These are phyloP conservation scores for Macrotyloma uniflorum DNA, from an alignment of 306 rosid species.

Conservation along the genomic window DNA sequence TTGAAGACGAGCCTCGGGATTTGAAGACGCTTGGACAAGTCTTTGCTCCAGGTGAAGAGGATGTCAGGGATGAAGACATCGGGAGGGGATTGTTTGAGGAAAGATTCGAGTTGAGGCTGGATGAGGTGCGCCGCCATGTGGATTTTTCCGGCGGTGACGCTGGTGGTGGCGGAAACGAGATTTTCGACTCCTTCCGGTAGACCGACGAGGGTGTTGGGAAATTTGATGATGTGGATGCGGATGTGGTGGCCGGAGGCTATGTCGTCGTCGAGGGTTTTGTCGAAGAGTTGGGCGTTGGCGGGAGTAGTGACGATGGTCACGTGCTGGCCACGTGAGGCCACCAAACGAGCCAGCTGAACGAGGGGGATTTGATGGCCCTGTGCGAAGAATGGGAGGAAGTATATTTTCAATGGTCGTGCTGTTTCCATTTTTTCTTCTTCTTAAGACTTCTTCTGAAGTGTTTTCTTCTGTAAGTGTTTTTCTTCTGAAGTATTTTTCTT, in stretches of 20 bases:
- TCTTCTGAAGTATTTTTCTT: too few species aligned
- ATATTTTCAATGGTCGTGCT: conserved; percentile 11
- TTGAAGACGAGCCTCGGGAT: conserved; percentile 44
- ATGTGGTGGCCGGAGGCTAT: not conserved
- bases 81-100: conserved; percentile 16
- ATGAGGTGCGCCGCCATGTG: conserved; percentile 29
- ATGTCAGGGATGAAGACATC: conserved; percentile 38
- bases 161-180: conserved; percentile 9
- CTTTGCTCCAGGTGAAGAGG: conserved; percentile 40
- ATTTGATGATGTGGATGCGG: not conserved
- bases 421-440: not conserved
- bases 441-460: too few species aligned
- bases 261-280: conserved; percentile 31
- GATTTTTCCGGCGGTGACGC: conserved; percentile 17
- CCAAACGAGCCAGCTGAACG: conserved; percentile 36
- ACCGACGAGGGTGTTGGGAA: conserved; percentile 25
- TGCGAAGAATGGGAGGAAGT: conserved; percentile 47
- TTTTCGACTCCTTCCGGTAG: conserved; percentile 43
- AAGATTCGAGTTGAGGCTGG: not conserved
- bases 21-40: not conserved
- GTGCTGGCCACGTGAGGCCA: conserved; percentile 31
- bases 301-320: conserved; percentile 49
- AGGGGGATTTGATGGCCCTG: conserved; percentile 51
- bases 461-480: too few species aligned
- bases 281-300: conserved; percentile 28